Base-by-base conservation (phyloP, 2,329 filamentous ascomycete genomes). In the Aspergillus pseudoviridinutans region DNA sequence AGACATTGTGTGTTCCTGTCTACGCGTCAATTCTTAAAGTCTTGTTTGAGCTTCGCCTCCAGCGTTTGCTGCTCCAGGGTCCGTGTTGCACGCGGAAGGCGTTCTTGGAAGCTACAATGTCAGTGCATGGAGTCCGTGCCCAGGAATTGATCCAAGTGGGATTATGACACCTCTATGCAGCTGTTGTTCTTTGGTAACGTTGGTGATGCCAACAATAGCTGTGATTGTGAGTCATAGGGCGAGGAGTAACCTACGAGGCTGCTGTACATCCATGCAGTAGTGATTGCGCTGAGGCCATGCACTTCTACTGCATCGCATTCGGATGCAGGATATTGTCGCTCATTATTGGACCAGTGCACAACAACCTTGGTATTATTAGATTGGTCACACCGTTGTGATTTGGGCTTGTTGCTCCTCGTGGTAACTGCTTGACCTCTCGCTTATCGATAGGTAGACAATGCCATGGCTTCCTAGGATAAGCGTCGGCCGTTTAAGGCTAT, bases 371-470 rank as follows among this genome's bases (percentile, higher is more conserved):
- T 32, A 32, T 32, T 32, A 32, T 32, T 38, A 38, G 32, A 38
- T 38, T 14, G 35, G 49, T 55, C 28, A 51, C 44, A 32, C 22
- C 20, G 42, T 25, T 47, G 42, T 2, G 20, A 12, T 24, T 49
- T 24, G 35, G 27, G 25, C n/a, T 50, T 25, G n/a, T 49, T 59
- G 51, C 41, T 47, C 59, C 56, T 58, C 54, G 51, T 58, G 59
- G 54, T 53, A 54, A 38, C 32, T 38, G 32, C 32, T 7, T 38
- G 32, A 56, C 24, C 27, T 28, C 50, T 55, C 50, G 55, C 56
- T 56, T 58, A 62, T 61, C 58, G 56, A 61, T 59, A 49, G 50
- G 38, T 42, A 47, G 44, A 47, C 10, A 25, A 51, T 50, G 20
- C 14, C 47, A 25, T 50, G 38, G 55, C 53, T 41, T 35, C 32